A percentile compares a stretch with the other conserved stretches of the same genome.
phyloP scores from a whole-genome alignment of 352 stramenopile genomes.

The Phytophthora megakarya region DNA sequence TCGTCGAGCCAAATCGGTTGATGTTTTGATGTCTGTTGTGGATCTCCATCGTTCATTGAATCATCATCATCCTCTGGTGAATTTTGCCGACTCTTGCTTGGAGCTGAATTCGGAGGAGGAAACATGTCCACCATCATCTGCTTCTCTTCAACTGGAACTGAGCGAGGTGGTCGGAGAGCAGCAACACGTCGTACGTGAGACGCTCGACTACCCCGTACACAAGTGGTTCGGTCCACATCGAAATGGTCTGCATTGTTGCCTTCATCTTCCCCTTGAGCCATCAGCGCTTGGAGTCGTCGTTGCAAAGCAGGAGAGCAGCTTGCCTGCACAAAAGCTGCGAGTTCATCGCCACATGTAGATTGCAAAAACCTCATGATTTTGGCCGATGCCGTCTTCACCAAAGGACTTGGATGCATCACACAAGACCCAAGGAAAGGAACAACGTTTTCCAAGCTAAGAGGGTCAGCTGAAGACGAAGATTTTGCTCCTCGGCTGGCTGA shows the following conservation, averaged over 20 bases:
- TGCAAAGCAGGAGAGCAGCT: constrained; percentile 66
- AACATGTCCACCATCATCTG: constrained; percentile 66
- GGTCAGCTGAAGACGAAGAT: constrained; percentile 36
- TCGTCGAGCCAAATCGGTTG: constrained; percentile 69
- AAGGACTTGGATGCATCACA: constrained; percentile 57
- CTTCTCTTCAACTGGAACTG: constrained; percentile 71
- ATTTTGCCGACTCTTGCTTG: constrained; percentile 54
- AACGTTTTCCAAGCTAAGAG: constrained; percentile 66
- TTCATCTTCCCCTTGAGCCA: constrained; percentile 41
- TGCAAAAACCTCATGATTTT: constrained; percentile 58
- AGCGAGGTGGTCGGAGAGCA: constrained; percentile 64
- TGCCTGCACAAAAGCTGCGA: constrained; percentile 56
- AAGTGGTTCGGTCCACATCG: constrained; percentile 53
- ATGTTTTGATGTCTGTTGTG: constrained; percentile 26
- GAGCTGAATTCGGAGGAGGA: constrained; percentile 68
- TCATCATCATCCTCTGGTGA: constrained; percentile 32
- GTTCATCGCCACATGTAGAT: constrained; percentile 34
- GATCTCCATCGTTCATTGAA: constrained; percentile 45
- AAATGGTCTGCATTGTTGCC: constrained; percentile 64
- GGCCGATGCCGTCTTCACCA: constrained; percentile 40
- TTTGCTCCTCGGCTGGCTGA: constrained; percentile 13
- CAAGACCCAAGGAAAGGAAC: constrained; percentile 76
- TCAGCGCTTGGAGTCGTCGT: constrained; percentile 54
- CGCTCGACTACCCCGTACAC: constrained; percentile 67
- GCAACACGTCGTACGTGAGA: constrained; percentile 78